Percentiles rank a stretch among this genome's conserved stretches.
phyloP scores from a whole-genome alignment of 2,329 filamentous ascomycete species.

The Elsinoe perseae region DNA sequence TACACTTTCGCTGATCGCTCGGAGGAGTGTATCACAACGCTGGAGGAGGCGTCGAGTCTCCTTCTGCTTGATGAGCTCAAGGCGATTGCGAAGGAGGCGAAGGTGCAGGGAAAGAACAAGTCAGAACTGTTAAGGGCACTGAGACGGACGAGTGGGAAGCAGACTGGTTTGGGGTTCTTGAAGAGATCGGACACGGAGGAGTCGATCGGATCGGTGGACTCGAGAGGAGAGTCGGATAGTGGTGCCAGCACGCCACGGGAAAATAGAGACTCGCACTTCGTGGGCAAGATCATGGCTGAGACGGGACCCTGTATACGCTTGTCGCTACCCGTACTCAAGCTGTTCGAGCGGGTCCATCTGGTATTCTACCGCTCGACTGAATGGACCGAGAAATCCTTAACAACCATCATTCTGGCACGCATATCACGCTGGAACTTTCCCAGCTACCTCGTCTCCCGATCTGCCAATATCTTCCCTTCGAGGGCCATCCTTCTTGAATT shows the following conservation, averaged over 20 bases:
- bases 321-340: constrained; percentile 60
- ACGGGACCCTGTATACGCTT: constrained; percentile 81
- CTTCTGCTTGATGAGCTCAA: constrained; percentile 86
- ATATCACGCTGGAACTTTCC: constrained; percentile 85
- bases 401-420: constrained; percentile 86
- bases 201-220: constrained; percentile 42
- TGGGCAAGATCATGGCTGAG: constrained; percentile 66
- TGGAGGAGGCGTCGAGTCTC: constrained; percentile 77
- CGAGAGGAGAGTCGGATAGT: constrained; percentile 24
- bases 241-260: constrained; percentile 37
- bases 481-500: constrained; percentile 74
- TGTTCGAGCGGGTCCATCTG: constrained; percentile 90
- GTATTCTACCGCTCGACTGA: constrained; percentile 94
- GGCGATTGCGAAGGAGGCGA: constrained; percentile 72
- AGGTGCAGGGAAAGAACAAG: constrained; percentile 82
- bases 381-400: constrained; percentile 96
- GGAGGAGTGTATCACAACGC: constrained; percentile 60
- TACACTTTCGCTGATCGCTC: constrained; percentile 80
- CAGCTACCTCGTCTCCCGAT: constrained; percentile 80
- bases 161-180: constrained; percentile 65
- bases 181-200: constrained; percentile 56
- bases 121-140: constrained; percentile 68
- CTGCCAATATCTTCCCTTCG: constrained; percentile 78
- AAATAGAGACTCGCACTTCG: constrained; percentile 66
- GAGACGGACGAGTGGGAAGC: constrained; percentile 62